These are phyloP conservation scores for Ogataea minuta DNA, from an alignment of 805 yeast species.

Conservation along the genomic window DNA sequence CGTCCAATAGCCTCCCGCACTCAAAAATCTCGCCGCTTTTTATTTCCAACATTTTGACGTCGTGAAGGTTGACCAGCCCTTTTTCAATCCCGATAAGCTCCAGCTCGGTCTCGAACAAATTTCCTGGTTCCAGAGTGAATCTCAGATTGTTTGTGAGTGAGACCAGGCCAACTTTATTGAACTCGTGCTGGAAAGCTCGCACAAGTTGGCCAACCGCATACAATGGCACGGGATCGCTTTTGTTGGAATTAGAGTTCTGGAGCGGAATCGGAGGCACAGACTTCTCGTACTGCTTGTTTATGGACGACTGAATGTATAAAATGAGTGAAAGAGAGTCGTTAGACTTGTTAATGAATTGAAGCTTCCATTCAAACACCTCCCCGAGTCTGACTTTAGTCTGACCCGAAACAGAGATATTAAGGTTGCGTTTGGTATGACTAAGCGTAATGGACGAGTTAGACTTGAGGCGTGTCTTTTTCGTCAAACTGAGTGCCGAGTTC, in stretches of 20 bases:
- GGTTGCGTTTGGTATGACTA: slow-evolving; percentile 27
- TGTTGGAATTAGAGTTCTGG: slow-evolving; percentile 18
- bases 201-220: slow-evolving; percentile 29
- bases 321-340: slow-evolving; percentile 49
- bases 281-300: slow-evolving; percentile 35
- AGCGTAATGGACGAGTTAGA: slow-evolving; percentile 27
- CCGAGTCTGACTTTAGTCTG: slow-evolving; percentile 61
- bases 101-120: slow-evolving; percentile 63
- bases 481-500: slow-evolving; percentile 21
- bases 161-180: slow-evolving; percentile 54
- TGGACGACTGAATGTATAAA: slow-evolving; percentile 42
- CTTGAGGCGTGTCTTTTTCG: slow-evolving; percentile 21
- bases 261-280: slow-evolving; percentile 37
- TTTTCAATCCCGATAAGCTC: slow-evolving; percentile 57
- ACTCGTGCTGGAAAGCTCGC: slow-evolving; percentile 34
- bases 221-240: slow-evolving; percentile 29
- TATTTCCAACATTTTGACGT: slow-evolving; percentile 63
- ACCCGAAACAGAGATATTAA: slow-evolving; percentile 60
- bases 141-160: slow-evolving; percentile 64
- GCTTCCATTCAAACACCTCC: slow-evolving; percentile 56
- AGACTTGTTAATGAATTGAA: slow-evolving; percentile 65
- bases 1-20: slow-evolving; percentile 68
- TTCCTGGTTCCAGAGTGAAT: slow-evolving; percentile 56
- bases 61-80: slow-evolving; percentile 65
- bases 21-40: slow-evolving; percentile 65